A percentile compares a stretch with the other conserved stretches of the same genome.
These are phyloP conservation scores for Circinella umbellata DNA, from an alignment of 371 early-diverging fungal genomes.

Conservation along the genomic window DNA sequence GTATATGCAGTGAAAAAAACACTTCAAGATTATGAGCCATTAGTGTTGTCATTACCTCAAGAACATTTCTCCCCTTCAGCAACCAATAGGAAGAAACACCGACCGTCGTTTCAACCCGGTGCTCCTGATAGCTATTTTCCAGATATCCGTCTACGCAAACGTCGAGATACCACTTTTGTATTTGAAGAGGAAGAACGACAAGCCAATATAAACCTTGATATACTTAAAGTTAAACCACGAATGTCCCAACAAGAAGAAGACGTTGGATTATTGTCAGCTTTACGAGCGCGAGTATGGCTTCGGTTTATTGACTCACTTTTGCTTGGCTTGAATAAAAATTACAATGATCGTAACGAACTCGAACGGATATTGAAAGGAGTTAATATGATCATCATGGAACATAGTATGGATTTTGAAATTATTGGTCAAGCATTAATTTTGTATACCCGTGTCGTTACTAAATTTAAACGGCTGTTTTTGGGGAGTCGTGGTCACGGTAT, in stretches of 20 bases:
- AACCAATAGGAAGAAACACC: too few species aligned
- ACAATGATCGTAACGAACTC: slow-evolving; percentile 61
- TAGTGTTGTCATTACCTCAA: slow-evolving; percentile 16
- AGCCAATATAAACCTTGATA: not conserved
- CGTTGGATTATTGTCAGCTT: slow-evolving; percentile 41
- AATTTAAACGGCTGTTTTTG: slow-evolving; percentile 63
- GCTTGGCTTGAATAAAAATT: slow-evolving; percentile 59
- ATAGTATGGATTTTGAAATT: slow-evolving; percentile 60
- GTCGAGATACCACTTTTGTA: slow-evolving; percentile 22
- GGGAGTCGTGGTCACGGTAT: slow-evolving; percentile 64
- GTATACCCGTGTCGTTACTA: slow-evolving; percentile 59
- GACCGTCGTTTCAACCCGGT: not conserved
- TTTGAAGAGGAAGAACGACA: slow-evolving; percentile 18
- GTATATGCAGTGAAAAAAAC: slow-evolving; percentile 61
- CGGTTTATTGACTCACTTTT: slow-evolving; percentile 60
- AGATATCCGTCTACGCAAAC: slow-evolving; percentile 26
- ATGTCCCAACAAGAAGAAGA: slow-evolving; percentile 33
- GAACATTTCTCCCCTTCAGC: not conserved
- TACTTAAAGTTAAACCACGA: slow-evolving; percentile 10
- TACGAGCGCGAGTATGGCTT: slow-evolving; percentile 67
- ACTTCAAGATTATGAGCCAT: slow-evolving; percentile 50
- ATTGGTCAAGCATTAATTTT: slow-evolving; percentile 62
- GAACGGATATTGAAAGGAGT: slow-evolving; percentile 63
- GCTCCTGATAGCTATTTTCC: slow-evolving; percentile 28
- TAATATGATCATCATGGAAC: slow-evolving; percentile 58